Percentiles rank a stretch among this genome's conserved stretches.
Evolutionary conservation across 2,329 filamentous ascomycete genomes (phyloP).

Genomic region (Periconia macrospinosa): DNA sequence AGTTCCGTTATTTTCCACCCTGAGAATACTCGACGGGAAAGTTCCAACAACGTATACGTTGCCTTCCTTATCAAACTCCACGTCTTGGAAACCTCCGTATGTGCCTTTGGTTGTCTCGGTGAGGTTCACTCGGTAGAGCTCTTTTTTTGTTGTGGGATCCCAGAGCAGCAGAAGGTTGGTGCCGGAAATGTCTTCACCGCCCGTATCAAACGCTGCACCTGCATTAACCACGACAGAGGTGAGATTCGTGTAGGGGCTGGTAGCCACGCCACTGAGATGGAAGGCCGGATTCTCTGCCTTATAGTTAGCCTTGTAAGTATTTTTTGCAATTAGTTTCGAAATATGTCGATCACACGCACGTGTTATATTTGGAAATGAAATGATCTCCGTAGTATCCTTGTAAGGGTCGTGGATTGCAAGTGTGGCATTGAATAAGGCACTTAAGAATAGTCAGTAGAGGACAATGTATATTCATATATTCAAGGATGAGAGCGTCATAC

Average conservation of each 20-base stretch:
- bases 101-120: slow-evolving; percentile 7
- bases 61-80: slow-evolving; percentile 8
- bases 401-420: slow-evolving; percentile 13
- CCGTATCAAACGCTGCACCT: slow-evolving; percentile 9
- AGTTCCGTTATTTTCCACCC: background rate
- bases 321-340: background rate
- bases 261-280: slow-evolving; percentile 12
- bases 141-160: slow-evolving; percentile 2
- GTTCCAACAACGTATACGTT: slow-evolving; percentile 16
- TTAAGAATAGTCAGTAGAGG: background rate
- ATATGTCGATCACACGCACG: background rate
- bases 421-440: slow-evolving; percentile 10
- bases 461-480: background rate
- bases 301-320: background rate
- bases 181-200: slow-evolving; percentile 12
- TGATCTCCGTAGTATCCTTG: slow-evolving; percentile 1
- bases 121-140: slow-evolving; percentile 9
- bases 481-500: background rate
- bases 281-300: slow-evolving; percentile 7
- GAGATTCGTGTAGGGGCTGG: slow-evolving; percentile 5
- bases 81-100: slow-evolving; percentile 16
- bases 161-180: slow-evolving; percentile 12
- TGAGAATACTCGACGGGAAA: slow-evolving; percentile 9
- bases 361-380: slow-evolving; percentile 10
- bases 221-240: slow-evolving; percentile 11